A percentile compares a stretch with the other conserved stretches of the same genome.
phyloP scores from a whole-genome alignment of 2,329 filamentous ascomycete species.

The Rutstroemia sp. region DNA sequence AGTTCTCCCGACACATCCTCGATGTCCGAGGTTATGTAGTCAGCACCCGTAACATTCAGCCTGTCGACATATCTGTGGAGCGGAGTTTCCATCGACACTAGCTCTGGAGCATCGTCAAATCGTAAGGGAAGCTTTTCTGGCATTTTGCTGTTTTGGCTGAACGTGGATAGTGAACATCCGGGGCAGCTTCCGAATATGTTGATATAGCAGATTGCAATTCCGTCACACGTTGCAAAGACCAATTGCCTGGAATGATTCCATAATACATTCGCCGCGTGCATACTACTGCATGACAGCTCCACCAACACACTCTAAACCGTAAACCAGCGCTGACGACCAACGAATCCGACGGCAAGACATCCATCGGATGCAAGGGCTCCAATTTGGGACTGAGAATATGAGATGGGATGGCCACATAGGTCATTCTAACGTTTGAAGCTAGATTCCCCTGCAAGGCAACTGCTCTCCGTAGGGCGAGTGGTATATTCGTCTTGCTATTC shows the following conservation, averaged over 20 bases:
- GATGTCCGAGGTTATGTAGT: not conserved
- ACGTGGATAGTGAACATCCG: not conserved
- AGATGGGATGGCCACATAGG: no score
- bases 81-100: not conserved
- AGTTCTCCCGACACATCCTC: slow-evolving; percentile 5
- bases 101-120: not conserved
- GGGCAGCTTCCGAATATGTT: not conserved
- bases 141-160: not conserved
- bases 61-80: slow-evolving; percentile 4
- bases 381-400: not conserved
- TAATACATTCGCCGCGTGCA: not conserved
- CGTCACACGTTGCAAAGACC: not conserved
- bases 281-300: not conserved
- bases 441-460: not conserved
- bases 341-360: not conserved
- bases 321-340: not conserved
- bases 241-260: not conserved
- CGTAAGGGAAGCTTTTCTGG: not conserved
- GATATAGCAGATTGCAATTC: not conserved
- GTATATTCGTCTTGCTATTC: not conserved
- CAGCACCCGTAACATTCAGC: not conserved
- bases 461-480: not conserved
- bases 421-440: not conserved
- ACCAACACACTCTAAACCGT: not conserved
- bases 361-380: not conserved